These are phyloP conservation scores for Diplodia intermedia DNA, from an alignment of 2,329 filamentous ascomycete species.

Conservation along the genomic window DNA sequence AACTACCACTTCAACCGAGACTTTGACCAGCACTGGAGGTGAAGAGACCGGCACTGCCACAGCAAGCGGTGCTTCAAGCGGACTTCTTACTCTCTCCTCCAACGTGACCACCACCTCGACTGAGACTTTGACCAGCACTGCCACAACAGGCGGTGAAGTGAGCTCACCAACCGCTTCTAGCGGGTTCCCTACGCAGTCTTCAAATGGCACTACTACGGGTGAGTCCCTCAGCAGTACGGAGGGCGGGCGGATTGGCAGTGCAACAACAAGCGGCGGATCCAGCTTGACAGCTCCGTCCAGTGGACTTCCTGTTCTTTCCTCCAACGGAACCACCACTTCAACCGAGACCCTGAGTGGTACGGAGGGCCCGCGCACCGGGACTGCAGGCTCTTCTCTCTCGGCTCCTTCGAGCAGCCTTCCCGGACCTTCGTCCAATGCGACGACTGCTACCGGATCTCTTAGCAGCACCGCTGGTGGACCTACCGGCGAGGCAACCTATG, in stretches of 20 bases:
- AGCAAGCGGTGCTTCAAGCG: neutral
- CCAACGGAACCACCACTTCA: neutral
- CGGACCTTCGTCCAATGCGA: neutral
- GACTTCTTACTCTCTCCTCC: neutral
- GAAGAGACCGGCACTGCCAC: neutral
- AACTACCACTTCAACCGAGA: neutral
- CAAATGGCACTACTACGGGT: neutral
- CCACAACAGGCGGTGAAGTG: neutral
- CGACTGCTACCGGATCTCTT: neutral
- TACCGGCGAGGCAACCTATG: neutral
- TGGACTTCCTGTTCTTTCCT: neutral
- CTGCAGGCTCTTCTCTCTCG: neutral
- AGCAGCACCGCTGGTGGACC: neutral
- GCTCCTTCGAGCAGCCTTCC: neutral
- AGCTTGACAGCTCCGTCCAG: neutral
- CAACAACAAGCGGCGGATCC: neutral
- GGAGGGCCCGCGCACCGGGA: neutral
- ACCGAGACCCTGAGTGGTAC: neutral
- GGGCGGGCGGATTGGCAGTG: neutral
- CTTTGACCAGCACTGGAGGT: neutral
- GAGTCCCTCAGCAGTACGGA: neutral
- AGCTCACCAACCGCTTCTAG: neutral
- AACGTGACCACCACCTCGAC: neutral
- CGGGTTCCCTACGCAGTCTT: neutral
- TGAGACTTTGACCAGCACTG: slow-evolving; percentile 5